Evolutionary conservation across 306 rosid genomes (phyloP), one percentile per base, ranked within the genome.

Genomic region (Senna tora): DNA sequence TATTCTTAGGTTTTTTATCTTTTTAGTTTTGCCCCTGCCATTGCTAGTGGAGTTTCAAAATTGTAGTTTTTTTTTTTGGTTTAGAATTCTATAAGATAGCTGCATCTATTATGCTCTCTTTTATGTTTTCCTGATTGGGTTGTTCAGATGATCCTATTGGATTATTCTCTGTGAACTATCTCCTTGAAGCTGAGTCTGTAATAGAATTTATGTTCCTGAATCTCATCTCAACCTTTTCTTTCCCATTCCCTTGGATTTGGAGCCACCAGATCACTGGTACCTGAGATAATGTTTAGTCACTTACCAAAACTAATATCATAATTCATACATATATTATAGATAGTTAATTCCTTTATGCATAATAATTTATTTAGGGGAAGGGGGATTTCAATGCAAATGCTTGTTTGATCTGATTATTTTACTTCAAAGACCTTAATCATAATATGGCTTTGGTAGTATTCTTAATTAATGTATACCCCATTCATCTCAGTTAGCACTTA

Each of bases 361-460:
- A 7, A 4, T 38, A 61, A 28, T 51, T 60, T 6, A 12, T 50
- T 51, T 50, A 15, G 67, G 46, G 4, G 47, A 50, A 46, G 12
- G 45, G 53, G 28, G 42, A 16, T 67, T 60, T 51, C 63, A 30
- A 64, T 47, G 20, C 16, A 41, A 53, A 47, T 63, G 8, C 20
- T 64, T 59, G 34, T 42, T 66, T 72, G 45, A 66, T 75, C 55
- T 33, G 45, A 54, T 62, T 67, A 22, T 14, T 21, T 65, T 22
- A 58, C 67, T 72, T 51, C 41, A 2, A 52, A 15, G 41, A 22
- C 56, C n/a, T 34, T 41, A 19, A 69, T 63, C 68, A 46, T 68
- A 2, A 33, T 5, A 59, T 80, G 21, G 52, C 25, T n/a, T 41
- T 76, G 52, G 60, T 34, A 3, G 49, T 32, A 70, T 22, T 22